phyloP scores from a whole-genome alignment of 2,329 filamentous ascomycete genomes.

The Trichoderma endophyticum region DNA sequence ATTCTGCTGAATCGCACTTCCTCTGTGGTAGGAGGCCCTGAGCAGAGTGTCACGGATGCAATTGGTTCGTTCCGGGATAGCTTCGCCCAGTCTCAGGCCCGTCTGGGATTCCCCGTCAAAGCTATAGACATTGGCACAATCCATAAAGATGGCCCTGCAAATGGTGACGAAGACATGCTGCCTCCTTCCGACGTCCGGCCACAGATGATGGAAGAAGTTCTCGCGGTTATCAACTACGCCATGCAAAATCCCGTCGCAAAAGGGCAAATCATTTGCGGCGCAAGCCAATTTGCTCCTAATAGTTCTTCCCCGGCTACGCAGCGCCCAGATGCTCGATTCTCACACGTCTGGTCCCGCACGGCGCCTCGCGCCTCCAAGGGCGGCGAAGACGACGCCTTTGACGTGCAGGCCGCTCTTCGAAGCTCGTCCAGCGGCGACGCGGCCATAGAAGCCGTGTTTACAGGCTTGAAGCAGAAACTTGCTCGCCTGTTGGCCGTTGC shows the following conservation, averaged over 20 bases:
- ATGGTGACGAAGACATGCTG: not conserved
- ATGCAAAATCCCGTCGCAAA: not conserved
- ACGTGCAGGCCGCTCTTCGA: conserved; percentile 2
- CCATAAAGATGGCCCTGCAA: not conserved
- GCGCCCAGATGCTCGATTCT: conserved; percentile 14
- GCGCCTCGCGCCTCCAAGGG: not conserved
- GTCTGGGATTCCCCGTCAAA: conserved; percentile 1
- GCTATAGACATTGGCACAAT: conserved; percentile 4
- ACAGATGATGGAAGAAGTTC: conserved; percentile 4
- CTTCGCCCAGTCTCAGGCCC: conserved; percentile 2
- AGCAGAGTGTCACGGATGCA: not conserved
- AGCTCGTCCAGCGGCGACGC: not conserved
- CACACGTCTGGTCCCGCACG: conserved; percentile 12
- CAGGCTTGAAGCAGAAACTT: conserved; percentile 16
- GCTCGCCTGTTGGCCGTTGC: conserved; percentile 12
- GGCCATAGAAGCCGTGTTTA: conserved; percentile 9
- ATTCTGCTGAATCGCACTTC: conserved; percentile 3
- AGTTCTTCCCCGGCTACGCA: not conserved
- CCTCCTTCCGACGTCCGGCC: not conserved
- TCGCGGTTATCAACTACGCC: conserved; percentile 16
- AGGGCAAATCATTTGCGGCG: conserved; percentile 14
- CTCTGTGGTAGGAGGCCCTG: not conserved
- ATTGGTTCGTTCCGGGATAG: conserved; percentile 10
- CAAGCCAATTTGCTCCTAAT: not conserved
- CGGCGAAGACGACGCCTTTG: conserved; percentile 3